phyloP scores from a whole-genome alignment of 805 yeast species.

The Barnettozyma siamensis region DNA sequence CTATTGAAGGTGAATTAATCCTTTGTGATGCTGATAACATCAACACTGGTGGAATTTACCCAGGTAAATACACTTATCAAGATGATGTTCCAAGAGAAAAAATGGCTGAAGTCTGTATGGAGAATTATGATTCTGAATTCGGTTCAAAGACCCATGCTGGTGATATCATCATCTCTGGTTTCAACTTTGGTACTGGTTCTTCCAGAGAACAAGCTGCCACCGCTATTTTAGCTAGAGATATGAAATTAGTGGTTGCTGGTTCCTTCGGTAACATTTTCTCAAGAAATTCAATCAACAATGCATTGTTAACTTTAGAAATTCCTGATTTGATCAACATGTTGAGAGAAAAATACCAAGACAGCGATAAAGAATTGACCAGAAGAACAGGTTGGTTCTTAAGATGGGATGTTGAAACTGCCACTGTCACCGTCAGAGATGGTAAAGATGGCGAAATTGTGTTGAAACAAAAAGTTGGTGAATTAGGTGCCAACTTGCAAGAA shows the following conservation, averaged over 20 bases:
- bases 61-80: constrained; percentile 98
- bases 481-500: constrained; percentile 93
- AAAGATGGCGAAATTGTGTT: constrained; percentile 50
- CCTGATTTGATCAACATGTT: constrained; percentile 78
- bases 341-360: constrained; percentile 56
- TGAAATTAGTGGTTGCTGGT: constrained; percentile 90
- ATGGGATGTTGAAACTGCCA: constrained; percentile 88
- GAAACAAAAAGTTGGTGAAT: constrained; percentile 87
- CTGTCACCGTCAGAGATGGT: constrained; percentile 72
- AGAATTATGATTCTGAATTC: constrained; percentile 91
- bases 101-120: constrained; percentile 99
- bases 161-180: constrained; percentile 89
- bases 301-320: constrained; percentile 86
- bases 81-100: constrained; percentile 92
- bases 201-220: constrained; percentile 99
- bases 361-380: constrained; percentile 69
- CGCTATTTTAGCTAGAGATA: constrained; percentile 91
- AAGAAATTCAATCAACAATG: constrained; percentile 94
- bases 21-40: constrained; percentile 95
- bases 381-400: constrained; percentile 91
- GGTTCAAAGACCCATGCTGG: constrained; percentile 74
- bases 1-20: constrained; percentile 85
- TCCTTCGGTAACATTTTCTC: constrained; percentile 96
- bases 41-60: constrained; percentile 98
- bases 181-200: constrained; percentile 96